Evolutionary conservation across 1,284 basidiomycete genomes (phyloP).

Genomic region (Ganoderma boninense): DNA sequence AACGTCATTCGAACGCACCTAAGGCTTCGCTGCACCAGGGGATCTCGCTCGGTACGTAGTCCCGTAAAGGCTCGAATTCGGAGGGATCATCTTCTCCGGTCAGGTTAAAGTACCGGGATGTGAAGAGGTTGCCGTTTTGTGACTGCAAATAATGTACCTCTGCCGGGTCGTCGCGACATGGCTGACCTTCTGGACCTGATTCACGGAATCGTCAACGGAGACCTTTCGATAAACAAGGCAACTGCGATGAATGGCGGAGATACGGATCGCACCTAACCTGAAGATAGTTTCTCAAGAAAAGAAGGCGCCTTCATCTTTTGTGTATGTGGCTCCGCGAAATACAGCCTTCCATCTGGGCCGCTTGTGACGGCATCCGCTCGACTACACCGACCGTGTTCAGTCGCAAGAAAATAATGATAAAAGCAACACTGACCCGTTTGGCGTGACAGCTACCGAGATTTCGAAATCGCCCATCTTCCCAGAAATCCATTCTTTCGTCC

Average conservation of each 20-base stretch:
- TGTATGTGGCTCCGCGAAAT: slow-evolving; percentile 81
- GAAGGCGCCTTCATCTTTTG: slow-evolving; percentile 71
- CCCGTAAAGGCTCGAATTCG: slow-evolving; percentile 69
- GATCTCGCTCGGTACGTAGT: slow-evolving; percentile 72
- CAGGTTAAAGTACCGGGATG: slow-evolving; percentile 51
- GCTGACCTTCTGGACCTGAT: neutral
- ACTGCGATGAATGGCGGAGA: neutral
- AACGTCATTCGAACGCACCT: slow-evolving; percentile 55
- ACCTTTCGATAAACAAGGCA: neutral
- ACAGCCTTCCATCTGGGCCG: slow-evolving; percentile 62
- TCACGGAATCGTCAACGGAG: neutral
- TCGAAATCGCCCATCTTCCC: slow-evolving; percentile 58
- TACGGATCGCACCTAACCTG: slow-evolving; percentile 43
- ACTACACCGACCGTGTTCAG: slow-evolving; percentile 51
- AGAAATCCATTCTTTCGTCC: slow-evolving; percentile 73
- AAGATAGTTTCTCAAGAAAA: slow-evolving; percentile 59
- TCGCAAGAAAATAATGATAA: neutral
- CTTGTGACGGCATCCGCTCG: slow-evolving; percentile 80
- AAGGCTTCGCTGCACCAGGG: slow-evolving; percentile 81
- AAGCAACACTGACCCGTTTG: slow-evolving; percentile 70
- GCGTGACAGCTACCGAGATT: slow-evolving; percentile 84
- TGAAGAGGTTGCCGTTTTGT: slow-evolving; percentile 89
- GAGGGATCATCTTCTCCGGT: slow-evolving; percentile 47
- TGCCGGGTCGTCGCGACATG: neutral
- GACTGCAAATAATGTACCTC: slow-evolving; percentile 85